Conservation (phyloP, 208 protist genomes). For the Trypanosoma cruzi region DNA sequence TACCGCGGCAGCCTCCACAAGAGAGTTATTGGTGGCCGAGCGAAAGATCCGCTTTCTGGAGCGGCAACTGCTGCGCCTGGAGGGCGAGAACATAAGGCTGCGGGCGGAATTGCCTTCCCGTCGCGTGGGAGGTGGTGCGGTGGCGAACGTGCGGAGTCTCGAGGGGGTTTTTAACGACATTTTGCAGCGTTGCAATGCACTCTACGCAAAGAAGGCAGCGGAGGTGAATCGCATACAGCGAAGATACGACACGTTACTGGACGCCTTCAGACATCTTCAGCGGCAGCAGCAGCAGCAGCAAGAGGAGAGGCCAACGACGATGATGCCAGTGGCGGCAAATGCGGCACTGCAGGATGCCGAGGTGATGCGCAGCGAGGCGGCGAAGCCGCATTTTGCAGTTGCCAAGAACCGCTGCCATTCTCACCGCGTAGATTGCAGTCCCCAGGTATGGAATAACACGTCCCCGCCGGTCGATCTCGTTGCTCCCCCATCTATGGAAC, state of each 20-base stretch:
- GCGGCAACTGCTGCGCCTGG: slow-evolving; percentile 10
- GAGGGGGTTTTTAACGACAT: slow-evolving; percentile 14
- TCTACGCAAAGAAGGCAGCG: slow-evolving; percentile 8
- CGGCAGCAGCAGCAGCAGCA: background rate
- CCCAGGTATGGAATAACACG: background rate
- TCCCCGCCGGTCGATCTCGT: background rate
- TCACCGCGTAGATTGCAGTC: background rate
- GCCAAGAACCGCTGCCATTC: background rate
- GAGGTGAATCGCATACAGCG: background rate
- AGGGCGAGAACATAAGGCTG: slow-evolving; percentile 20
- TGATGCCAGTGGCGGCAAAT: background rate
- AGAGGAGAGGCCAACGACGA: background rate
- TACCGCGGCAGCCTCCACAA: background rate
- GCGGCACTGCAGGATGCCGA: background rate
- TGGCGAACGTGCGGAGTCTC: background rate
- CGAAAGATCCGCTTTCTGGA: slow-evolving; percentile 18
- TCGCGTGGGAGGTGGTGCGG: background rate
- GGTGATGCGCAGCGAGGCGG: background rate
- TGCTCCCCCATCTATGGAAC: background rate
- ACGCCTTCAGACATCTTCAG: background rate
- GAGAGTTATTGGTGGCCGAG: slow-evolving; percentile 11
- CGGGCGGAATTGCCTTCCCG: background rate
- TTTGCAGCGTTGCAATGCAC: slow-evolving; percentile 15
- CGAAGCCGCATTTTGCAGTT: background rate
- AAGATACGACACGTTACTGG: background rate